Evolutionary conservation across 495 filamentous ascomycete species (phyloP), one percentile per base, ranked within the genome.

Genomic region (Pseudomonodictys pantanalensis): DNA sequence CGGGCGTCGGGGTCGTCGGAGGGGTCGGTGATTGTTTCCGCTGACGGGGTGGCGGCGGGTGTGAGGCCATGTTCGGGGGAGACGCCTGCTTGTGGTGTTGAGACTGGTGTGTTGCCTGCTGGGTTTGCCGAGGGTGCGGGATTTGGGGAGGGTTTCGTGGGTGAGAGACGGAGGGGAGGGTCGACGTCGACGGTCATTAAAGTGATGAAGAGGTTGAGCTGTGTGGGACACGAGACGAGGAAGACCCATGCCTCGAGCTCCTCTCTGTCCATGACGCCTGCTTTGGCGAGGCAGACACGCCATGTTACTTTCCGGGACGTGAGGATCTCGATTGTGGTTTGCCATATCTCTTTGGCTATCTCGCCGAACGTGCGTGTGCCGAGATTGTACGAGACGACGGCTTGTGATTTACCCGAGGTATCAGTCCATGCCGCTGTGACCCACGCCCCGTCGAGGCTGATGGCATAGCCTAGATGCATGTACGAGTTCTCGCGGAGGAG

Each of bases 401-500:
- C 85, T 69, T 95, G 90, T 55, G 88, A 80, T 38, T 76, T 81
- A 0, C 93, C 95, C 23, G 77, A 81, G 64, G 83, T 91, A 71
- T 97, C 91, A 1, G 88, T 89, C 95, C 95, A 99, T n/a, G 88
- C 88, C 3, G 85, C 91, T 0, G 86, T 86, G 43, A 97, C 71
- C 95, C 95, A 99, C 17, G 88, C 81, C 44, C 88, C 85, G 68
- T 93, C 90, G 26, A 85, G 74, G 68, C 89, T 92, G 58, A 85
- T 83, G 0, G 87, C 86, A 68, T 92, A 96, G 7, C 89, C 91
- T 44, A 97, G 74, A 69, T 99, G 95, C 10, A 99, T 81, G 58
- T 86, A 86, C 11, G 82, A 85, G 30, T 91, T 90, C 66, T 95
- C 90, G 47, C 87, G 84, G n/a, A 97, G 72, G 0, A 93, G 78